Conservation (phyloP, 768 basidiomycete genomes). For the Boletus subparvulus region DNA sequence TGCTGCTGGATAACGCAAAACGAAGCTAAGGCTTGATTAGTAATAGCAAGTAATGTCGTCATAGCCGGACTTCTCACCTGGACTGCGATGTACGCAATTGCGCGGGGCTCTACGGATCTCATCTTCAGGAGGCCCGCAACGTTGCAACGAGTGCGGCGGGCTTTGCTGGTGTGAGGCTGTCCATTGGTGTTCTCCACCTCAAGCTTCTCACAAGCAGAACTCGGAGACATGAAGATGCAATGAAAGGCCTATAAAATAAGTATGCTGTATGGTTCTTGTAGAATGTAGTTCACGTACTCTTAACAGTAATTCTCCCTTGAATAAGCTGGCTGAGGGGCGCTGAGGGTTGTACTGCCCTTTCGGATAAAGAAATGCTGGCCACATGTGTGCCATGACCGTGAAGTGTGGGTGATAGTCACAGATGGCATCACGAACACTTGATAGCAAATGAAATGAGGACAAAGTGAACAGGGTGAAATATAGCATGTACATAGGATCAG, state of each 20-base stretch:
- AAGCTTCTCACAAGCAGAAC: background rate
- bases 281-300: background rate
- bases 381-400: conserved; percentile 1
- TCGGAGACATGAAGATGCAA: conserved; percentile 8
- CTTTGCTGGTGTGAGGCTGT: no score
- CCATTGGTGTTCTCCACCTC: no score
- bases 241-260: conserved; percentile 17
- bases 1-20: conserved; percentile 11
- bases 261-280: no score
- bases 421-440: background rate
- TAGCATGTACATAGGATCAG: background rate
- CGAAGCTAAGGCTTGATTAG: conserved; percentile 8
- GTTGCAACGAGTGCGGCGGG: conserved; percentile 1
- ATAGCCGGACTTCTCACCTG: conserved; percentile 17
- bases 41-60: background rate
- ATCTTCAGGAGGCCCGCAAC: conserved; percentile 9
- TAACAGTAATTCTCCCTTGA: background rate
- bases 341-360: background rate
- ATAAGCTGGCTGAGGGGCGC: background rate
- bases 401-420: background rate
- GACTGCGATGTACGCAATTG: conserved; percentile 25
- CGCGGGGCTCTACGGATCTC: conserved; percentile 16
- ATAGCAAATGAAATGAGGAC: background rate
- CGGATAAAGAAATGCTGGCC: conserved; percentile 7
- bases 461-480: background rate